Base-by-base conservation (phyloP, 2,329 filamentous ascomycete species). In the Colletotrichum lini region DNA sequence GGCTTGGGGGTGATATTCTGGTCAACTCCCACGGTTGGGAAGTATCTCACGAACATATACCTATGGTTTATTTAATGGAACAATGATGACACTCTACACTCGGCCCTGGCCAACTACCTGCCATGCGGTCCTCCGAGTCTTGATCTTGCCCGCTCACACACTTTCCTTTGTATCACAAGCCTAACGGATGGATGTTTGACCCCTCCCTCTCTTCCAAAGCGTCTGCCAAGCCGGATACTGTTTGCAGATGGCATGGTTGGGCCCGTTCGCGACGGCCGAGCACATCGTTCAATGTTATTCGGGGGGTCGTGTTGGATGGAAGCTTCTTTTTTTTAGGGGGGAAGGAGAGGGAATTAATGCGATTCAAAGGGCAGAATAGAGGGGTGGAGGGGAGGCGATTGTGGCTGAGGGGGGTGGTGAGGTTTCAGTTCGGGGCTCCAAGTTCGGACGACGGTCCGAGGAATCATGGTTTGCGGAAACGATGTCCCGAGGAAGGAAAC, bases 391-490 rank as follows among this genome's bases (percentile, higher is more conserved):
- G 18, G 30, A 13, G 52, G 30, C 18, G 26, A 38, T 3, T n/a
- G 50, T 53, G 50, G 52, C 52, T 38, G 9, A 38, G 30, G 35
- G 35, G 26, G 26, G 3, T 26, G 26, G 26, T 26, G 26, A 26
- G 52, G 52, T 56, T 56, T 56, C 52, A 56, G 30, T 40, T 21
- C 18, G 9, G 8, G 30, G 52, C 52, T 21, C 15, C 15, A 38
- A 21, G 7, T 56, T 56, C 30, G 5, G 52, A 56, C 12, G 52
- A 40, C 18, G 52, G 52, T 56, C 52, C 52, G 52, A 40, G 52
- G 8, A 38, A 38, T 26, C 26, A n/a, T 15, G 16, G 52, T 54
- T 54, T 13, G 18, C 35, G 30, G 30, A n/a, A 21, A 9, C 18
- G 30, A 21, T 4, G 10, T 12, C 35, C 2, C 30, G 13, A 54